Conservation (phyloP, 2,329 filamentous ascomycete species). For the Alternaria panax region DNA sequence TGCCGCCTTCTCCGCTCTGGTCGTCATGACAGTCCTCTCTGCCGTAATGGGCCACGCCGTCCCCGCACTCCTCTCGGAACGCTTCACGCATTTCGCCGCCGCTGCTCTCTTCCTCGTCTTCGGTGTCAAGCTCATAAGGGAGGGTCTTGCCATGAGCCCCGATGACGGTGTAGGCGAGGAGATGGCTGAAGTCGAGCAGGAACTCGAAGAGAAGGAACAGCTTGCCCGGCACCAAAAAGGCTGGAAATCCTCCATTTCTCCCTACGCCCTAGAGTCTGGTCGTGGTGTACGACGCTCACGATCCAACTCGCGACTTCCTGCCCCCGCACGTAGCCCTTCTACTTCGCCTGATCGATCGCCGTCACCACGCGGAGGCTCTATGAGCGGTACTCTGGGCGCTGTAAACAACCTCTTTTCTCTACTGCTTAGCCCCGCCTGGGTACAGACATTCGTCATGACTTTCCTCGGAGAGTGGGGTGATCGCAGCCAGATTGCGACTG, state of each 20-base stretch:
- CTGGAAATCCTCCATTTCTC: constrained; percentile 72
- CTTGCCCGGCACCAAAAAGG: constrained; percentile 69
- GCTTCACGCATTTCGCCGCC: constrained; percentile 87
- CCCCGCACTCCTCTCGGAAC: constrained; percentile 86
- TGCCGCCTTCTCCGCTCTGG: constrained; percentile 88
- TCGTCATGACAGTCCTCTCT: constrained; percentile 94
- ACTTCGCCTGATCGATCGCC: constrained; percentile 55
- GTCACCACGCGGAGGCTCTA: constrained; percentile 60
- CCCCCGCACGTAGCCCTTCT: constrained; percentile 80
- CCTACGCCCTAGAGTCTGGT: constrained; percentile 82
- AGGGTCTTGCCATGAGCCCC: constrained; percentile 87
- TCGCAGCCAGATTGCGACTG: constrained; percentile 95
- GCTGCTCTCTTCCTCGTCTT: constrained; percentile 88
- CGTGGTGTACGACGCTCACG: constrained; percentile 72
- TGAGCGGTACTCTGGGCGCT: constrained; percentile 66
- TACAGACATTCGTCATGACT: constrained; percentile 99
- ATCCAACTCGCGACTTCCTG: constrained; percentile 77
- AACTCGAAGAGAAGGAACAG: constrained; percentile 92
- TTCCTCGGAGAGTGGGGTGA: constrained; percentile 99
- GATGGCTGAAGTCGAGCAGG: constrained; percentile 95
- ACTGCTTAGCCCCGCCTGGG: constrained; percentile 93
- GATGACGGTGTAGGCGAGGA: constrained; percentile 94
- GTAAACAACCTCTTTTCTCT: constrained; percentile 87
- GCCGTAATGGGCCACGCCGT: constrained; percentile 92
- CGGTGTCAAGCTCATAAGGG: constrained; percentile 80